Conservation (phyloP, 1,284 basidiomycete genomes). For the Cryptococcus sp. region DNA sequence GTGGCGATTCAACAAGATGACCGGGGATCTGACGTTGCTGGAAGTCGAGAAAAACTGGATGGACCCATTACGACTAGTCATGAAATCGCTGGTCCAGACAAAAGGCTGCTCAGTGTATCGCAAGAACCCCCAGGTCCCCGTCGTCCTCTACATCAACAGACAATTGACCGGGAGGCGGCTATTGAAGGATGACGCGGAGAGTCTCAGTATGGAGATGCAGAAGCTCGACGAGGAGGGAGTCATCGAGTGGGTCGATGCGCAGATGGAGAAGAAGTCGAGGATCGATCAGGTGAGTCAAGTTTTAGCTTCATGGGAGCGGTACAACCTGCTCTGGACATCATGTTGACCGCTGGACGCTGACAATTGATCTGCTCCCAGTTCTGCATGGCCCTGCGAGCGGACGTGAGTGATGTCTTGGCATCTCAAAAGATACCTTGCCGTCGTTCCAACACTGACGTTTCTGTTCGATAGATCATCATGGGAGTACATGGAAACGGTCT, state of each 20-base stretch:
- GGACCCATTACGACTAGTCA: constrained; percentile 27
- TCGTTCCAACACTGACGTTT: constrained; percentile 1
- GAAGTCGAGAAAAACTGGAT: constrained; percentile 27
- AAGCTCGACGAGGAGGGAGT: constrained; percentile 21
- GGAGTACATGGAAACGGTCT: constrained; percentile 28
- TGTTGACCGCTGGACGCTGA: neutral
- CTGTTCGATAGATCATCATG: constrained; percentile 18
- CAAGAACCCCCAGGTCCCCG: constrained; percentile 21
- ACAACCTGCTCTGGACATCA: neutral
- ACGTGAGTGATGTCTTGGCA: constrained; percentile 13
- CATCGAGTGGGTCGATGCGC: constrained; percentile 25
- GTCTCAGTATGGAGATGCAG: constrained; percentile 15
- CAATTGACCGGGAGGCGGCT: constrained; percentile 27
- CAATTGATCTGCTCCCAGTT: constrained; percentile 9
- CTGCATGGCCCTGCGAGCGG: constrained; percentile 25
- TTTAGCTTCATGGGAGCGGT: neutral
- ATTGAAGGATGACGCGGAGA: constrained; percentile 18
- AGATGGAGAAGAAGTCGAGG: constrained; percentile 24
- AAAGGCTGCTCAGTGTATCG: constrained; percentile 19
- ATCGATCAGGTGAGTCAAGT: constrained; percentile 21
- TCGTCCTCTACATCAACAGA: constrained; percentile 36
- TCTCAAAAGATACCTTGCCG: neutral
- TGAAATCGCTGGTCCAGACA: constrained; percentile 19
- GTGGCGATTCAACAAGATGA: constrained; percentile 34
- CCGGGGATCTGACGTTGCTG: constrained; percentile 24